Evolutionary conservation across 768 basidiomycete species (phyloP), one percentile per base, ranked within the genome.

Genomic region (Termitomyces sp.): DNA sequence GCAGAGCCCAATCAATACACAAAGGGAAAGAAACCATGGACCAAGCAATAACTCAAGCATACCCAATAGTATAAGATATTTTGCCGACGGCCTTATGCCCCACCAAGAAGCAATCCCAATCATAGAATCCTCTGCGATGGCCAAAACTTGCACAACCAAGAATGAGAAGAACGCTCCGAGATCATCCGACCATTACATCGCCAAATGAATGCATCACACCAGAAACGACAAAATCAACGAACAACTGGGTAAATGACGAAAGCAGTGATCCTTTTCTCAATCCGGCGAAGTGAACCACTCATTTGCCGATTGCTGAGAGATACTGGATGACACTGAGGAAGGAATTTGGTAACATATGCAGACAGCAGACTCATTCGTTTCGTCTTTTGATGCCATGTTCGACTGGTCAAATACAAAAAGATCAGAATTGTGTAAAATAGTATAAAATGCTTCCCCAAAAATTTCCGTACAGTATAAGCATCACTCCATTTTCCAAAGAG

Each of bases 371-470:
- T 35, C 36, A 70, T 68, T 20, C 62, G 58, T 45, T 62, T 60
- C 31, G 69, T 27, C 20, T 58, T 38, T 35, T 68, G 68, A 50
- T 71, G 66, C 65, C 68, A 70, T 9, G 62, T 64, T 29, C 60
- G 60, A 20, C 69, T 69, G 9, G 3, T n/a, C n/a, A n/a, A n/a
- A n/a, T n/a, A n/a, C n/a, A n/a, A 10, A 33, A 31, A 23, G 18
- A 50, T 35, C 18, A 23, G 25, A n/a, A 25, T 20, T 29, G 27
- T 42, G 13, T n/a, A n/a, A n/a, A n/a, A n/a, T n/a, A n/a, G n/a
- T n/a, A n/a, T n/a, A n/a, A n/a, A 15, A 62, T 68, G 39, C 50
- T 70, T 70, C 70, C 65, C 70, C 70, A 70, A 35, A 68, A 59
- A 20, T 60, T 63, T n/a, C 32, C 70, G 60, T 10, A 72, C 43